Conservation (phyloP, 805 yeast genomes). For the Ogataea ganodermae region DNA sequence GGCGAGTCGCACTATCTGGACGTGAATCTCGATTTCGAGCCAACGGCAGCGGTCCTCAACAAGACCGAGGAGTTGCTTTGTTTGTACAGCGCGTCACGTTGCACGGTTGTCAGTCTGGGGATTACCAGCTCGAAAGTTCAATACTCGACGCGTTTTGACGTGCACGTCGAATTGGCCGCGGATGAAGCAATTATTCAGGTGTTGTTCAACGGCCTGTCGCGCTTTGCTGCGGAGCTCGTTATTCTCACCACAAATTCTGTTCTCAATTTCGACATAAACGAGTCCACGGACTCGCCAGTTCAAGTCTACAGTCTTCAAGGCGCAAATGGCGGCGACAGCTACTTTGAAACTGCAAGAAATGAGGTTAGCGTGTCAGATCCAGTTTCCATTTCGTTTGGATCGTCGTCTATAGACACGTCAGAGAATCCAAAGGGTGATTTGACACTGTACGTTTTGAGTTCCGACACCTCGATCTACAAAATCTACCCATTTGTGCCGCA, state of each 20-base stretch:
- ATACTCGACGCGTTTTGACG: conserved; percentile 11
- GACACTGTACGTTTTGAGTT: conserved; percentile 52
- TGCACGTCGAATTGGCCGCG: conserved; percentile 14
- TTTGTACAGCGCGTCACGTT: conserved; percentile 22
- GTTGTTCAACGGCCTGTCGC: conserved; percentile 47
- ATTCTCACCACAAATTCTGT: conserved; percentile 41
- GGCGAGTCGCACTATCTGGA: conserved; percentile 14
- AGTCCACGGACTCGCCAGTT: conserved; percentile 22
- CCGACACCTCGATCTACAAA: conserved; percentile 60
- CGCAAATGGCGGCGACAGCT: conserved; percentile 25
- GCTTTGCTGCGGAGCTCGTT: conserved; percentile 45
- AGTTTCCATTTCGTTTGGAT: conserved; percentile 49
- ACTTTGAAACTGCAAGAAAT: conserved; percentile 16
- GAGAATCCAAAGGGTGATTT: conserved; percentile 43
- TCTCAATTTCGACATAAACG: conserved; percentile 39
- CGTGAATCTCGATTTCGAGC: conserved; percentile 26
- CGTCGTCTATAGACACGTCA: conserved; percentile 25
- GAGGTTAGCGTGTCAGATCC: conserved; percentile 32
- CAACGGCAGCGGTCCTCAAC: conserved; percentile 26
- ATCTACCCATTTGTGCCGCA: conserved; percentile 67
- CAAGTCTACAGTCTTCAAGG: conserved; percentile 25
- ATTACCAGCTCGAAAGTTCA: conserved; percentile 21
- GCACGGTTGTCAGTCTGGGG: conserved; percentile 24
- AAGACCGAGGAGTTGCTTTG: conserved; percentile 31
- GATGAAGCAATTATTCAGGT: conserved; percentile 38